A percentile compares a stretch with the other conserved stretches of the same genome.
Conservation (phyloP, 306 rosid genomes). For the Quercus agrifolia region DNA sequence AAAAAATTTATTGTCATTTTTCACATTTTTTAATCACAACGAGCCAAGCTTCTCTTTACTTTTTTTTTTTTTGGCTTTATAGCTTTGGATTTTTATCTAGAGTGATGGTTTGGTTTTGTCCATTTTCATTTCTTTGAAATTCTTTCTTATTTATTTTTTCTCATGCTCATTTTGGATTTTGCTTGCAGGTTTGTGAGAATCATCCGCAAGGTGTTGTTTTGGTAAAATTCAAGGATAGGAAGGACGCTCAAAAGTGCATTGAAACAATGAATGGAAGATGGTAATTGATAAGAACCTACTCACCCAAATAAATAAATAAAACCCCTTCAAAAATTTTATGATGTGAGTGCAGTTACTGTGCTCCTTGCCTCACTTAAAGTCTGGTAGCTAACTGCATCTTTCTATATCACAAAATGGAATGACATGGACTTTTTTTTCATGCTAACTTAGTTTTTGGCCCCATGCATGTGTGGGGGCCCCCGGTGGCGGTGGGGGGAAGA, state of each 20-base stretch:
- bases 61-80: neutral
- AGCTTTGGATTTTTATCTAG: neutral
- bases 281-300: constrained; percentile 36
- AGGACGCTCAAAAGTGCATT: constrained; percentile 91
- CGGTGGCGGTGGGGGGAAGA: neutral
- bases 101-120: neutral
- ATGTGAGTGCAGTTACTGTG: neutral
- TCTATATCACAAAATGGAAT: neutral
- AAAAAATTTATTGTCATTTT: neutral
- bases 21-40: neutral
- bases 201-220: constrained; percentile 98
- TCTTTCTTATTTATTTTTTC: constrained; percentile 1
- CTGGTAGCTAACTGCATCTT: neutral
- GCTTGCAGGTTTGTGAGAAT: constrained; percentile 80
- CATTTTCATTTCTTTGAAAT: neutral
- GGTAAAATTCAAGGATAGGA: constrained; percentile 85
- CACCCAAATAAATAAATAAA: neutral
- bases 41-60: neutral
- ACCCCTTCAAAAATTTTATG: neutral
- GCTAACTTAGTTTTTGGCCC: too few species aligned
- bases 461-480: too few species aligned
- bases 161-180: neutral
- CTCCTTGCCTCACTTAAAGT: neutral
- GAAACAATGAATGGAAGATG: constrained; percentile 96
- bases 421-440: neutral